Evolutionary conservation across 83 land plant genomes (phyloP), one percentile per base, ranked within the genome.

Genomic region (Thuja plicata): DNA sequence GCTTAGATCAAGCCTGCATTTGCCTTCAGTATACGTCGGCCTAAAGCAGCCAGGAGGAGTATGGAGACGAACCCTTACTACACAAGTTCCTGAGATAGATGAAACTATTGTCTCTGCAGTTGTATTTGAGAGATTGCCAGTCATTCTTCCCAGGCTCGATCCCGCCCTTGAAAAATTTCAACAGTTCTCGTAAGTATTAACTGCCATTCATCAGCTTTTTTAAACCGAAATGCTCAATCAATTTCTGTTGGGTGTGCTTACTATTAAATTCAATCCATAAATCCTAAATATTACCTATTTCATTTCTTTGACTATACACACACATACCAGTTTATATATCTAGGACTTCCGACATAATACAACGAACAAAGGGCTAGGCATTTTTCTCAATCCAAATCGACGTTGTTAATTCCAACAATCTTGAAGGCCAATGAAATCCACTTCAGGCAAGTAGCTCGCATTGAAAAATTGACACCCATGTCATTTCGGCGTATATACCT

Each of bases 41-140:
- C 46, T 70, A 32, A 46, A 32, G 88, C 45, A 19, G 34, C 24
- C 88, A 30, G 57, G 55, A 30, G 86, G 60, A 30, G 35, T 40
- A 85, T 30, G 87, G 87, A 32, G 62, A 19, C 35, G 62, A 54
- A 40, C 27, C 21, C 66, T 87, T 9, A 60, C 77, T 55, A 62
- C 91, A 5, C 12, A 88, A 32, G 17, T 46, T 8, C 8, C 89
- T 34, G 91, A 92, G 37, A 40, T 80, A 46, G n/a, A 80, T 80
- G 84, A 80, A 80, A 94, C 92, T 87, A 89, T 95, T 48, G 93
- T 95, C 6, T 94, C 96, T 0, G 88, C 96, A 0, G 96, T 95
- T 12, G 92, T 95, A 8, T 95, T 95, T 90, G 96, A 95, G 94
- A 89, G 96, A 71, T 87, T 94, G 32, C 96, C 96, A 0, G 95